Conservation (phyloP, 345 rosid species). For the Anacardium occidentale region DNA sequence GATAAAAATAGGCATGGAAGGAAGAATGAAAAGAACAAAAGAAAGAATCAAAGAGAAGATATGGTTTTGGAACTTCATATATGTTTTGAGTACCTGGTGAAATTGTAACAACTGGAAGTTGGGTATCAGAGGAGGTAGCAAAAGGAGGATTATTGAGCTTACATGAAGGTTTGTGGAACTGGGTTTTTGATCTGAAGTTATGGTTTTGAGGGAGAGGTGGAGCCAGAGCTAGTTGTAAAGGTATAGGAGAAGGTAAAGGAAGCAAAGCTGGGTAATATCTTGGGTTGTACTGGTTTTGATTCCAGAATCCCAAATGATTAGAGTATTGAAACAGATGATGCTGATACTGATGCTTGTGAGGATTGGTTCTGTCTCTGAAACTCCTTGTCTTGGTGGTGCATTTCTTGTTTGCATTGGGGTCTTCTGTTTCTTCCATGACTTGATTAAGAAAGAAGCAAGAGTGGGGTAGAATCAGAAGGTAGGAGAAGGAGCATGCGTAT, state of each 20-base stretch:
- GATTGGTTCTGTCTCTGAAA: slow-evolving; percentile 44
- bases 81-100: slow-evolving; percentile 38
- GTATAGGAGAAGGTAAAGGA: slow-evolving; percentile 59
- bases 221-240: slow-evolving; percentile 48
- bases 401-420: slow-evolving; percentile 42
- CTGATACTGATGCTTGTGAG: slow-evolving; percentile 41
- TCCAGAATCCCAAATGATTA: slow-evolving; percentile 45
- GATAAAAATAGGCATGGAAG: slow-evolving; percentile 19
- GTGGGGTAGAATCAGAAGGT: slow-evolving; percentile 6
- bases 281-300: slow-evolving; percentile 35
- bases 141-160: slow-evolving; percentile 38
- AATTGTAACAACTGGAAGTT: slow-evolving; percentile 25
- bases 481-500: slow-evolving; percentile 12
- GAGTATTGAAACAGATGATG: slow-evolving; percentile 58
- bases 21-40: slow-evolving; percentile 6
- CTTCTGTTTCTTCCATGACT: slow-evolving; percentile 65
- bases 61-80: neutral
- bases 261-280: slow-evolving; percentile 59
- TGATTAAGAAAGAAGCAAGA: slow-evolving; percentile 16
- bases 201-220: slow-evolving; percentile 47
- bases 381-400: slow-evolving; percentile 40
- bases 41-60: slow-evolving; percentile 1
- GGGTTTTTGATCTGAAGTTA: slow-evolving; percentile 48
- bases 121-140: slow-evolving; percentile 46
- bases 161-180: slow-evolving; percentile 45